A percentile compares a stretch with the other conserved stretches of the same genome.
Evolutionary conservation across 2,329 filamentous ascomycete species (phyloP).

Genomic region (Aureobasidium leucospermi): DNA sequence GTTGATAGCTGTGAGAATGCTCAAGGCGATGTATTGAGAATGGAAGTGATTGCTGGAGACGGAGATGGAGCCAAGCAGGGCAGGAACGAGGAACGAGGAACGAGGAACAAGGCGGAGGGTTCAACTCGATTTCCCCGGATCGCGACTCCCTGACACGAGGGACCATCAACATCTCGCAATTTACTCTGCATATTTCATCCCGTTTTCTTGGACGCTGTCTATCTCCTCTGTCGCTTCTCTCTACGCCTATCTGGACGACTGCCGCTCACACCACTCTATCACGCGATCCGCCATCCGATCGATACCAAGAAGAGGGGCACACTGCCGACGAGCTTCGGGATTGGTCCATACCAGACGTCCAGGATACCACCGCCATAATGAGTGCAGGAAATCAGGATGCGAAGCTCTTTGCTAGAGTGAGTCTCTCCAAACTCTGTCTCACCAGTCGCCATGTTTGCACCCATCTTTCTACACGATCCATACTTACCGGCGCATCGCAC

Average conservation of each 20-base stretch:
- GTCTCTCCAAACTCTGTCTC: conserved; percentile 29
- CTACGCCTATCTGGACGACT: not conserved
- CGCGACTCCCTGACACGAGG: not conserved
- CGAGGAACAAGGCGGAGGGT: not conserved
- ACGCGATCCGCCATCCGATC: not conserved
- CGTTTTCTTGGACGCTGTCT: not conserved
- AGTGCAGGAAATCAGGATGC: conserved; percentile 79
- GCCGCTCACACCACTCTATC: not conserved
- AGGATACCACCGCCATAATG: conserved; percentile 38
- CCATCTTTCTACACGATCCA: conserved; percentile 27
- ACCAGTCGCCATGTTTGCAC: conserved; percentile 30
- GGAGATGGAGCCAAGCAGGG: not conserved
- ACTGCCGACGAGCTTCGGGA: not conserved
- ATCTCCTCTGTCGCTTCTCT: not conserved
- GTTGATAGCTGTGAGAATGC: not conserved
- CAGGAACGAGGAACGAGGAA: not conserved
- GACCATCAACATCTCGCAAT: not conserved
- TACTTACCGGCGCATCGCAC: conserved; percentile 42
- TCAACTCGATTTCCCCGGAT: not conserved
- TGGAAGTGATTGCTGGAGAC: not conserved
- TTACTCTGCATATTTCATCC: not conserved
- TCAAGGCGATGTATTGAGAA: not conserved
- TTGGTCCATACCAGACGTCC: conserved; percentile 20
- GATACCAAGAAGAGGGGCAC: conserved; percentile 13
- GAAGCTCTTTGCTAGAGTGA: conserved; percentile 97